Base-by-base conservation (phyloP, 768 basidiomycete species). In the Mrakia hoshinonis region DNA sequence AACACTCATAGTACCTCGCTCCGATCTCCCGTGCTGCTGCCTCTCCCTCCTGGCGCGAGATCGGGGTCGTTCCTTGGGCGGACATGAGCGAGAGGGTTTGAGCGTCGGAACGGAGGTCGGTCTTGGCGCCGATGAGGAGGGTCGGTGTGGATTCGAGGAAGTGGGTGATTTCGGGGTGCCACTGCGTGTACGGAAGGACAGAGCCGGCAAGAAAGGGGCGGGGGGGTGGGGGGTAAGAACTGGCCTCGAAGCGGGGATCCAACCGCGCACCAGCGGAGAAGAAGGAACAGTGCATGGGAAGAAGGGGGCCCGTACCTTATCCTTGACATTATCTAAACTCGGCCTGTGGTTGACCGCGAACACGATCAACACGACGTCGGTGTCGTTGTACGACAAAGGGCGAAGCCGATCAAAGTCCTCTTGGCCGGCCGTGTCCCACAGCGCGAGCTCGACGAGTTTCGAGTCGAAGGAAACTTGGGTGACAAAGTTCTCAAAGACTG, bases 341-440 rank as follows among this genome's bases (percentile, higher is more conserved):
- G 78, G 78, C 24, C 79, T 73, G 61, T 78, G 77, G 73, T 81
- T 79, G 70, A 77, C 77, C 11, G 79, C 80, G 70, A 80, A 81
- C 13, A 80, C 79, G 24, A 81, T 76, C 38, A 81, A 69, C n/a
- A 81, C 78, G 20, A 81, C 80, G 68, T 81, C 78, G 43, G 80
- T 80, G 69, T 81, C 80, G 67, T 79, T 80, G 74, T 81, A 81
- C 24, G 75, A 76, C 69, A 81, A 69, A 43, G 80, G 79, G 52
- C 80, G 71, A 38, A 81, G 70, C 54, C 80, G 73, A 62, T 81
- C 80, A 66, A 80, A 97, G 81, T 97, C 93, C 81, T 97, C 93
- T 79, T 96, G 93, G 34, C 93, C 93, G 0, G 93, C 93, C 0
- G 93, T 97, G 81, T 97, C 93, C 92, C 95, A 99, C 22, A 99